Base-by-base conservation (phyloP, 768 basidiomycete species). In the Xanthoconium stramineum region DNA sequence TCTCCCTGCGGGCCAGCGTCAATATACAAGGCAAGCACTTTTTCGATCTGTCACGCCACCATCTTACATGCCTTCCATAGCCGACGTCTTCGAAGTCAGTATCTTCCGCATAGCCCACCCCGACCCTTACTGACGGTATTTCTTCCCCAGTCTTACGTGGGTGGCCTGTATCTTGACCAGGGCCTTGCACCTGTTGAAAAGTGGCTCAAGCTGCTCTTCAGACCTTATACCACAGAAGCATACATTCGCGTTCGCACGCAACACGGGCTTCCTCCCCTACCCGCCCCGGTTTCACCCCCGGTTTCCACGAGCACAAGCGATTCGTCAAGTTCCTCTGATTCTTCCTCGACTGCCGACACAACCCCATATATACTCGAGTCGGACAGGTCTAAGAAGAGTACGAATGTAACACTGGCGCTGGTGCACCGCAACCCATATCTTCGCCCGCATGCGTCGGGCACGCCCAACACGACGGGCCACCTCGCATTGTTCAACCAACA, bases 401-500 rank as follows among this genome's bases (percentile, higher is more conserved):
- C 20, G 1, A 43, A 59, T 1, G n/a, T 48, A 33, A 11, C 53
- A 2, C 56, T 65, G 58, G 65, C 49, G 46, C 66, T 15, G 33
- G 51, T 28, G 24, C 58, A 11, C 49, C 53, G 52, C 32, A 47
- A 12, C 59, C 30, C n/a, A 5, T 48, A 20, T 1, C 60, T 36
- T 13, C 44, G 53, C 19, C 57, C 65, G n/a, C 69, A 50, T 28
- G 57, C 67, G 40, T 52, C 66, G 15, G 62, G 65, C 29, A 66
- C 66, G 39, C 55, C 69, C 30, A 65, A 72, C 13, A 74, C 68
- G 47, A 70, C 72, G 33, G 90, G 90, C 5, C 86, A 91, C 65
- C 80, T 92, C 12, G 85, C 87, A 37, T 71, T 92, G 51, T 91
- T 92, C 77, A 92, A 92, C 66, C 89, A 91, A 72, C 75, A 81